Percentiles rank a stretch among this genome's conserved stretches.
Evolutionary conservation across 257 asterid species (phyloP).

Genomic region (Phtheirospermum japonicum): DNA sequence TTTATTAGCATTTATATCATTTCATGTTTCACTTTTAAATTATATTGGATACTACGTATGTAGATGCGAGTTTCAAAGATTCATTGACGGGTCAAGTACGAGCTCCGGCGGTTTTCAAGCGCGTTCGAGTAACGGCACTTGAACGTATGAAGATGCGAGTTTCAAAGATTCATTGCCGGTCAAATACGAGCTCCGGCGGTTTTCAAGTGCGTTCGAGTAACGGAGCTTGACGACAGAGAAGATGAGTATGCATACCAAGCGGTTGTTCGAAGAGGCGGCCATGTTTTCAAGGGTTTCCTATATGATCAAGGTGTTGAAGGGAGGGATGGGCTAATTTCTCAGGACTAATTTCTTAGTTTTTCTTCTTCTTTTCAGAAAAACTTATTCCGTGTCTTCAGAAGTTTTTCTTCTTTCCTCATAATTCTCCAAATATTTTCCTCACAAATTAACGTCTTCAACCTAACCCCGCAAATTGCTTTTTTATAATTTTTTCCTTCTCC

Average conservation of each 20-base stretch:
- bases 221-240: conserved; percentile 59
- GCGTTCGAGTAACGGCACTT: too few species aligned
- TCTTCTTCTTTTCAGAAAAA: too few species aligned
- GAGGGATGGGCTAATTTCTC: conserved; percentile 45
- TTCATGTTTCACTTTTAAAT: too few species aligned
- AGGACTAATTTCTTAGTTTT: conserved; percentile 50
- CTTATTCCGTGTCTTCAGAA: too few species aligned
- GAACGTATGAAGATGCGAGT: conserved; percentile 46
- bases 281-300: conserved; percentile 65
- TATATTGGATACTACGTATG: too few species aligned
- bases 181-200: conserved; percentile 68
- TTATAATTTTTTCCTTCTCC: too few species aligned
- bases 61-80: conserved; percentile 48
- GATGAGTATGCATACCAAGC: conserved; percentile 74
- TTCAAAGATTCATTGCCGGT: conserved; percentile 57
- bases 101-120: conserved; percentile 67
- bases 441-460: too few species aligned
- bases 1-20: too few species aligned
- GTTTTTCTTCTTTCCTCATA: too few species aligned
- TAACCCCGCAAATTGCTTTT: too few species aligned
- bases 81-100: conserved; percentile 65
- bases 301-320: conserved; percentile 59
- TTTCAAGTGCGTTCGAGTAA: conserved; percentile 63
- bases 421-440: too few species aligned
- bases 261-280: conserved; percentile 58